These are phyloP conservation scores for Fusarium multiceps DNA, from an alignment of 2,329 filamentous ascomycete genomes.

Conservation along the genomic window DNA sequence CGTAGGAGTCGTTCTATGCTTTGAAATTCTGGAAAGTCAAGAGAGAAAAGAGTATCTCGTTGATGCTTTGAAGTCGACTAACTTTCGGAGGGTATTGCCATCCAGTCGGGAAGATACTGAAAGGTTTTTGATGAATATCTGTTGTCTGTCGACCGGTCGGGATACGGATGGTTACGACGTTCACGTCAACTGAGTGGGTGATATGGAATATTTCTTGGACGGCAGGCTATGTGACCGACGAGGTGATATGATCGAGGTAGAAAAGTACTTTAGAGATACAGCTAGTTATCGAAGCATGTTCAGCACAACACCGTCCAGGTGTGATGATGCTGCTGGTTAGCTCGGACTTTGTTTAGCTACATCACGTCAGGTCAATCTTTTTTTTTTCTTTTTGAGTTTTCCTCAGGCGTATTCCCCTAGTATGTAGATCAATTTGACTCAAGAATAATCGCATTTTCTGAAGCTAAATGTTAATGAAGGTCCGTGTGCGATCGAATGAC, in stretches of 20 bases:
- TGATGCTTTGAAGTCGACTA: neutral
- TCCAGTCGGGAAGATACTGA: neutral
- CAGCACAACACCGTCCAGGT: rapidly evolving
- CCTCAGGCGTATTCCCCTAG: no score
- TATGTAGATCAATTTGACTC: no score
- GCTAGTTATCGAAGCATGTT: neutral
- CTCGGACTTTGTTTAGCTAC: neutral
- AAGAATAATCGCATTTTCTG: no score
- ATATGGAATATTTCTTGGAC: neutral
- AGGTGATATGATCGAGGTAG: rapidly evolving
- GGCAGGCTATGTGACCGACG: neutral
- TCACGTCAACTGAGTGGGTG: neutral
- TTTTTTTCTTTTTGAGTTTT: no score
- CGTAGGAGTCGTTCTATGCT: neutral
- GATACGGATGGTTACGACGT: neutral
- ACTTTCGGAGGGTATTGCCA: neutral
- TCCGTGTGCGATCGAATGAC: no score
- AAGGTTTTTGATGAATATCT: neutral
- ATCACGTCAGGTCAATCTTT: no score
- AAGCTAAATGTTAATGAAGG: no score
- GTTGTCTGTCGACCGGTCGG: neutral
- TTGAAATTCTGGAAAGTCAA: neutral
- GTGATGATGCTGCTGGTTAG: neutral
- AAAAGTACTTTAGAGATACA: neutral
- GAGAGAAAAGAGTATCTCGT: neutral